Evolutionary conservation across 129 eudicot genomes (phyloP), one percentile per base, ranked within the genome.

Genomic region (Lactuca saligna): DNA sequence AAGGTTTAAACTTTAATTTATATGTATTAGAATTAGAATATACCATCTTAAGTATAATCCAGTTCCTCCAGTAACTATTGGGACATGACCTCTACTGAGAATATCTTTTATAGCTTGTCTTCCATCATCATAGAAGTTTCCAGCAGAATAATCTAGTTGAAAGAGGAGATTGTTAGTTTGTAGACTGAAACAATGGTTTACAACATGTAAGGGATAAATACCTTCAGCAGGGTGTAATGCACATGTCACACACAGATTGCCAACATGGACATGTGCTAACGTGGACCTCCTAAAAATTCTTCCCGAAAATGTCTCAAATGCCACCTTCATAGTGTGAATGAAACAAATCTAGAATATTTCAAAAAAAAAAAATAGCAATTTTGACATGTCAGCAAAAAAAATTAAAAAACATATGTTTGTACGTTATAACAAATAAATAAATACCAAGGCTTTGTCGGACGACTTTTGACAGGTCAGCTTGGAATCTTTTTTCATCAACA

Each of bases 201-300:
- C 55, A 54, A 33, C 66, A 51, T 50, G 53, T 55, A 56, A 57
- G 59, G 20, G 11, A 6, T 61, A 65, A 17, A 70, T 83, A 93
- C 98, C 98, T 84, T 93, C 96, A 68, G 98, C 81, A 56, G 98
- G 97, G 69, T 71, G 87, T 20, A 93, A 81, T 65, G 98, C 95
- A 83, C 98, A 93, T 17, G 79, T 77, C 59, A 93, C 98, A 86
- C 98, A 93, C 44, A 96, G 98, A 81, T 89, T 90, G 34, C 98
- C 98, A 72, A 89, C 92, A 83, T 89, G 98, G 64, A 70, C 75
- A 78, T 93, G 98, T 67, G 71, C 90, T 50, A 79, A 77, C 10
- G 86, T 77, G 74, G 90, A 83, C 57, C 84, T 84, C 68, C 72
- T 75, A 93, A 64, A 71, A 93, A 89, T 53, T 88, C 96, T 61